phyloP scores from a whole-genome alignment of 805 yeast species.

The Spencermartinsiella europaea region DNA sequence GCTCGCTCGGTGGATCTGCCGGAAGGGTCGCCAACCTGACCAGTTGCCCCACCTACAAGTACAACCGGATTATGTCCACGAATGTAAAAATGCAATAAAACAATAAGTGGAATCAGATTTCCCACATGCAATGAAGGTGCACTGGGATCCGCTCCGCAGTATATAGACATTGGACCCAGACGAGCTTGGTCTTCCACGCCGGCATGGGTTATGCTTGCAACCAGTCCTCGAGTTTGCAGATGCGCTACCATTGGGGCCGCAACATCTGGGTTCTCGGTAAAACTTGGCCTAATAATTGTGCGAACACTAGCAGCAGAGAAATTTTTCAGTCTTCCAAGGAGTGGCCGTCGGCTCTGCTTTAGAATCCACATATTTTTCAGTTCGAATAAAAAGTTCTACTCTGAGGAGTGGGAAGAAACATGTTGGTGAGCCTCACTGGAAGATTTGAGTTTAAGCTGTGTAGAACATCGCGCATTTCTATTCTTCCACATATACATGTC shows the following conservation, averaged over 20 bases:
- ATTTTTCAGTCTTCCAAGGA: too few relatives aligned
- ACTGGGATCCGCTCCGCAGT: constrained; percentile 96
- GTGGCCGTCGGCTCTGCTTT: too few relatives aligned
- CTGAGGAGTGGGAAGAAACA: too few relatives aligned
- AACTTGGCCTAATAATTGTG: not conserved
- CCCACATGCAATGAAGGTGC: constrained; percentile 89
- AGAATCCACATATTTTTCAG: too few relatives aligned
- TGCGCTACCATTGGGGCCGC: constrained; percentile 36
- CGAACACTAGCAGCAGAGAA: too few relatives aligned
- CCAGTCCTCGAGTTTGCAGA: constrained; percentile 42
- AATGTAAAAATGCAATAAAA: constrained; percentile 73
- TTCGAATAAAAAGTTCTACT: too few relatives aligned
- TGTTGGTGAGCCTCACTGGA: too few relatives aligned
- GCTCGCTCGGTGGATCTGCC: constrained; percentile 77
- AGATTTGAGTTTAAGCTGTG: too few relatives aligned
- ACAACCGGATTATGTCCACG: constrained; percentile 84
- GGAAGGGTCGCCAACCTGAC: constrained; percentile 93
- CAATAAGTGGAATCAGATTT: constrained; percentile 80
- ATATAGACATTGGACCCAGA: constrained; percentile 48
- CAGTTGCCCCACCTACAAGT: constrained; percentile 77
- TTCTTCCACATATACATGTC: too few relatives aligned
- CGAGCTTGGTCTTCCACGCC: constrained; percentile 8
- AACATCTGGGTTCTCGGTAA: not conserved
- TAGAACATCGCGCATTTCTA: too few relatives aligned
- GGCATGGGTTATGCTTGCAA: constrained; percentile 34